Percentiles rank a stretch among this genome's conserved stretches.
phyloP scores from a whole-genome alignment of 2,329 filamentous ascomycete species.

The Chrysoporthe austroafricana region DNA sequence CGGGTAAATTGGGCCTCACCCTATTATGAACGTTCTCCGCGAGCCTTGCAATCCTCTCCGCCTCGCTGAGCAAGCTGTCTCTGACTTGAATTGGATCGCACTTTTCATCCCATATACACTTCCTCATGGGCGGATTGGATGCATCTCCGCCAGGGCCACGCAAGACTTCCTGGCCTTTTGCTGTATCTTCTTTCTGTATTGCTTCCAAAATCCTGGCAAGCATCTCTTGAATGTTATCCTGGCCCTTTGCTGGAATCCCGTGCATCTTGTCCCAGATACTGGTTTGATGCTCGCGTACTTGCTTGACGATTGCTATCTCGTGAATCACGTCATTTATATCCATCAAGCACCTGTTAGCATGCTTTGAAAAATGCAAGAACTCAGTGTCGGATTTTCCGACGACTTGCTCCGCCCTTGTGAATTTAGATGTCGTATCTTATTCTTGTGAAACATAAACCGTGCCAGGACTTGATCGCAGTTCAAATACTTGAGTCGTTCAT shows the following conservation, averaged over 20 bases:
- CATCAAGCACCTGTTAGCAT: background rate
- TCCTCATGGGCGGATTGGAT: background rate
- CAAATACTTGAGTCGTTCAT: background rate
- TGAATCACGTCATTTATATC: background rate
- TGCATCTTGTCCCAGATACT: background rate
- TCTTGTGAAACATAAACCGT: background rate
- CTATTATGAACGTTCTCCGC: background rate
- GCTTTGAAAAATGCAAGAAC: background rate
- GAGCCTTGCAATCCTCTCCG: background rate
- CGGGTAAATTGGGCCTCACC: too few relatives aligned
- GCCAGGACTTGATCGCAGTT: background rate
- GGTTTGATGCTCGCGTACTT: background rate
- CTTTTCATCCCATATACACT: background rate
- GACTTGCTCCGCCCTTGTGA: too few relatives aligned
- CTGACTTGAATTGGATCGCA: slow-evolving; percentile 7
- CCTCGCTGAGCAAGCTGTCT: background rate
- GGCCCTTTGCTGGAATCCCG: background rate
- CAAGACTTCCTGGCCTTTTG: background rate
- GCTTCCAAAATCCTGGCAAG: too few relatives aligned
- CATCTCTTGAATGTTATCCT: background rate
- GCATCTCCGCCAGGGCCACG: too few relatives aligned
- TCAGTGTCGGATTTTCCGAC: background rate
- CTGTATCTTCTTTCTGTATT: background rate
- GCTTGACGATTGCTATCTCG: background rate
- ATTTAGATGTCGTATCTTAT: too few relatives aligned